Evolutionary conservation across 331 rosid genomes (phyloP).

Genomic region (Telfairia occidentalis): DNA sequence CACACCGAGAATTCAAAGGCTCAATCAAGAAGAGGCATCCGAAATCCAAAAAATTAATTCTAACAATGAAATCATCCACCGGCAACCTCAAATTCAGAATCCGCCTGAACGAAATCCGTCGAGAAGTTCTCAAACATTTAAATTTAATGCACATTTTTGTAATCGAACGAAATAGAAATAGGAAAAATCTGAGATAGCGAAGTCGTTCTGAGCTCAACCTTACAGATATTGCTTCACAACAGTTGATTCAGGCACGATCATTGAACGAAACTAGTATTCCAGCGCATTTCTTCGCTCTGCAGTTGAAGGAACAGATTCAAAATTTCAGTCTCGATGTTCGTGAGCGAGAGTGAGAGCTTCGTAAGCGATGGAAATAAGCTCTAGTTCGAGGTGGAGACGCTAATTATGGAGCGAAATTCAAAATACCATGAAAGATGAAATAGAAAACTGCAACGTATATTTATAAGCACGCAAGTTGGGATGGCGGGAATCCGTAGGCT

Average conservation of each 20-base stretch:
- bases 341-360: background rate
- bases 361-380: background rate
- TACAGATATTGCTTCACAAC: background rate
- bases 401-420: background rate
- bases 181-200: background rate
- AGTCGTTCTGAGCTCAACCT: background rate
- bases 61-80: background rate
- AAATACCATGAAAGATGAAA: background rate
- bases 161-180: background rate
- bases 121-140: background rate
- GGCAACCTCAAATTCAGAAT: background rate
- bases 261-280: background rate
- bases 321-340: background rate
- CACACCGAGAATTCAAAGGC: background rate
- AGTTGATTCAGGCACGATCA: background rate
- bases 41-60: background rate
- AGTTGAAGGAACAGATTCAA: background rate
- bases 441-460: background rate
- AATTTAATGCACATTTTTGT: background rate
- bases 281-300: background rate
- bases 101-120: background rate
- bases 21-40: background rate
- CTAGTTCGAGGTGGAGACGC: background rate
- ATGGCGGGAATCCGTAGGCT: background rate
- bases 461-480: background rate